Conservation (phyloP, 306 rosid genomes). For the Medicago ruthenica region DNA sequence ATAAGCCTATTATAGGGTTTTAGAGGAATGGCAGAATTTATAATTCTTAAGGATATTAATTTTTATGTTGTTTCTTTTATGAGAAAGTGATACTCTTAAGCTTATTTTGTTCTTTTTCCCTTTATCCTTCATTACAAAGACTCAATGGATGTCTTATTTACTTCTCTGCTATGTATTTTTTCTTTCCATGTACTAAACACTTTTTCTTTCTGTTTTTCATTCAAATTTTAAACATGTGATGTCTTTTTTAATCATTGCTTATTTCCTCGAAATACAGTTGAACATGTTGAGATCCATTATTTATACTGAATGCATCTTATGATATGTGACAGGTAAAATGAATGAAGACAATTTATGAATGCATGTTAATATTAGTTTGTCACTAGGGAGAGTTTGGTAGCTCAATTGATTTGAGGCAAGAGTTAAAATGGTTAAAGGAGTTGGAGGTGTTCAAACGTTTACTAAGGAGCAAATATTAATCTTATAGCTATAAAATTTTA, state of each 20-base stretch:
- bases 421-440: no score
- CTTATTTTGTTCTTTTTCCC: background rate
- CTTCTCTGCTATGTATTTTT: background rate
- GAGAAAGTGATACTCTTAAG: background rate
- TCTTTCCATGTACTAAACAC: background rate
- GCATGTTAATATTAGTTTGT: no score
- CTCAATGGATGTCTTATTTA: background rate
- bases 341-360: no score
- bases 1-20: background rate
- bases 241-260: background rate
- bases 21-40: background rate
- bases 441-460: no score
- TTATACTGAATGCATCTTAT: slow-evolving; percentile 87
- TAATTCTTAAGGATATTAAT: background rate
- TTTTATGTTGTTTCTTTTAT: background rate
- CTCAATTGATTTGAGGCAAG: no score
- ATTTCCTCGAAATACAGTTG: slow-evolving; percentile 37
- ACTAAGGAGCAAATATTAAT: no score
- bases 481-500: no score
- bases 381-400: no score
- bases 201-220: background rate
- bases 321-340: slow-evolving; percentile 36
- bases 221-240: background rate
- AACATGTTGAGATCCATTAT: slow-evolving; percentile 70
- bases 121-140: background rate